These are phyloP conservation scores for Grigorovia humatica DNA, from an alignment of 805 yeast genomes.

Conservation along the genomic window DNA sequence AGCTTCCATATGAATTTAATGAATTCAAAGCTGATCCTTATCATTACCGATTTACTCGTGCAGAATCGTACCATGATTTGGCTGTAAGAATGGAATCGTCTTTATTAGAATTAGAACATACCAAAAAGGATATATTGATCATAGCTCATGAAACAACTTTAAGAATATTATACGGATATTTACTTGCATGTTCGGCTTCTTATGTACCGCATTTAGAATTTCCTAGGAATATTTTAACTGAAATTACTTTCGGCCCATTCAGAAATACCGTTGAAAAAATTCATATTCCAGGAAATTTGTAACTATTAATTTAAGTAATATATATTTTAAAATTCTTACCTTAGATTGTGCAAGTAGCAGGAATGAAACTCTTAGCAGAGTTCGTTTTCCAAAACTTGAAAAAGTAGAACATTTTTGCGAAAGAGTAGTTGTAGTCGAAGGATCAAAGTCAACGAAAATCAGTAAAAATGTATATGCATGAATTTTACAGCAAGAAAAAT, in stretches of 20 bases:
- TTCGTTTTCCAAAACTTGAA: no score
- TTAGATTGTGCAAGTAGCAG: no score
- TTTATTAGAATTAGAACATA: conserved; percentile 86
- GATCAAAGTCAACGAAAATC: no score
- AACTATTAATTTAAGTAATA: neutral
- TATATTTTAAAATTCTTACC: no score
- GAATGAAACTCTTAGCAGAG: no score
- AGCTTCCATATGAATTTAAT: conserved; percentile 60
- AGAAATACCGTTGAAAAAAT: conserved; percentile 53
- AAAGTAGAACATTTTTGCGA: no score
- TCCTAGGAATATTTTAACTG: conserved; percentile 74
- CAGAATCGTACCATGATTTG: conserved; percentile 92
- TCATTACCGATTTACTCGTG: conserved; percentile 83
- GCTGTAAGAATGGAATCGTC: conserved; percentile 92
- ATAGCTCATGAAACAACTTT: conserved; percentile 90
- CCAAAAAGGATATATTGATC: conserved; percentile 75
- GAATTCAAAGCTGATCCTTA: conserved; percentile 71
- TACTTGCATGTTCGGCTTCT: conserved; percentile 81
- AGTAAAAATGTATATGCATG: no score
- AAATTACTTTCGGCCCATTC: conserved; percentile 80
- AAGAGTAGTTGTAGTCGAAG: no score
- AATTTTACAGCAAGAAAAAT: no score
- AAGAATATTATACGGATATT: conserved; percentile 83
- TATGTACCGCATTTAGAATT: conserved; percentile 78
- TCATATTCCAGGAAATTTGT: conserved; percentile 17